Evolutionary conservation across 2,329 filamentous ascomycete species (phyloP), one percentile per base, ranked within the genome.

Genomic region (Phialophora verrucosa): DNA sequence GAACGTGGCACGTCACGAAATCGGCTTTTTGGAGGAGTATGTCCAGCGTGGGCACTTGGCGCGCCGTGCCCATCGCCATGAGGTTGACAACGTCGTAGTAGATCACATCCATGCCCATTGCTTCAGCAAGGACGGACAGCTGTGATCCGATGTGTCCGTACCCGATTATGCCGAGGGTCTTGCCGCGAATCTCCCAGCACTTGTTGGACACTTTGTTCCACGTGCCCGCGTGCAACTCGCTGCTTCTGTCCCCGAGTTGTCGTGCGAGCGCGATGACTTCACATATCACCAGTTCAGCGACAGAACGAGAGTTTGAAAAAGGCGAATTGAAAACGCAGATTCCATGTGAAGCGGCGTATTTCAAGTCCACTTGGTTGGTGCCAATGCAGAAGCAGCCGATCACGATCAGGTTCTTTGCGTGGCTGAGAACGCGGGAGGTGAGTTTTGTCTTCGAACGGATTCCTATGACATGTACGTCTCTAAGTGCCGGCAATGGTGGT

Each of bases 301-400:
- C 95, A 77, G 92, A 96, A 78, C 95, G 90, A 8, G 94, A 98
- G 82, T 99, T 99, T 81, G 91, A 93, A 81, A 99, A 99, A 1
- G 95, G 95, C 54, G 95, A 98, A 82, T 99, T 99, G 88, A 99
- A 99, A 70, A 99, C 95, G 42, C 93, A 93, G 77, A 98, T 97
- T 72, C 95, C 93, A 76, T 91, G 88, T 72, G 86, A 85, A 56
- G 92, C 92, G 32, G 93, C 92, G 76, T 88, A 94, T 68, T 92
- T 86, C 67, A 96, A 87, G 77, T 96, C 90, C 71, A 97, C 93
- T 79, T 96, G 93, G 82, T 96, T 98, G 64, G 95, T 99, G 71
- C 95, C 95, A 74, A 99, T 99, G 79, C 95, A 99, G 86, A 99
- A 99, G 83, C 95, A 99, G 68, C 95, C 95, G 73, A 98, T 88